Evolutionary conservation across 176 grass and related monocot genomes (phyloP), one percentile per base, ranked within the genome.

Genomic region (Ampelocalamus luodianensis): DNA sequence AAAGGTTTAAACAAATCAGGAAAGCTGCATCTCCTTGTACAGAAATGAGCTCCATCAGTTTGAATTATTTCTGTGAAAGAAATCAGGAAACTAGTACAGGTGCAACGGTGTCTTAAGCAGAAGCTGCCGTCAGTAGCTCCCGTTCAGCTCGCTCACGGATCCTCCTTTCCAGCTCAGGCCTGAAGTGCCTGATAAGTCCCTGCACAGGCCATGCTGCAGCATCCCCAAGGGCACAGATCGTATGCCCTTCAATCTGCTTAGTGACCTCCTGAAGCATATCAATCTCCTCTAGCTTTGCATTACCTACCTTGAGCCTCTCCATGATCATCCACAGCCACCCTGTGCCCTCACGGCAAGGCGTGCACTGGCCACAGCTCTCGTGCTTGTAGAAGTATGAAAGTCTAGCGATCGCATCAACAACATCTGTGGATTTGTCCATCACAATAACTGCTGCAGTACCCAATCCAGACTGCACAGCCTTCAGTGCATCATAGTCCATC

Each of bases 251-350:
- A 40, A 97, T 94, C 87, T 97, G 95, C 82, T 97, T 94, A 1
- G 95, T 97, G 39, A 97, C 86, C 85, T 94, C 92, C 54, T 97
- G 95, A 79, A 97, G 90, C 90, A 94, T 97, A 71, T 97, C 95
- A 4, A 97, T 97, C 85, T 97, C 95, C 79, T 97, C 92, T 38
- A 97, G 78, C 84, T 91, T 93, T 1, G 95, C 92, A 32, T 97
- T 94, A 49, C 95, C 95, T n/a, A 93, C 92, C 82, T 97, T 97
- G 24, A 97, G 68, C 83, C 94, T 97, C 88, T 94, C 95, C 95
- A 97, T 97, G 73, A 97, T 85, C 95, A 94, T 94, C 95, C 95
- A 97, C 9, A 97, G 81, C 95, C 95, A 97, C 14, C 89, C 89
- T 10, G 95, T 97, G 34, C 95, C 95, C 82, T 97, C 95, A 77